Percentiles rank a stretch among this genome's conserved stretches.
Evolutionary conservation across 805 yeast genomes (phyloP).

Genomic region (Ogataea zsoltii): DNA sequence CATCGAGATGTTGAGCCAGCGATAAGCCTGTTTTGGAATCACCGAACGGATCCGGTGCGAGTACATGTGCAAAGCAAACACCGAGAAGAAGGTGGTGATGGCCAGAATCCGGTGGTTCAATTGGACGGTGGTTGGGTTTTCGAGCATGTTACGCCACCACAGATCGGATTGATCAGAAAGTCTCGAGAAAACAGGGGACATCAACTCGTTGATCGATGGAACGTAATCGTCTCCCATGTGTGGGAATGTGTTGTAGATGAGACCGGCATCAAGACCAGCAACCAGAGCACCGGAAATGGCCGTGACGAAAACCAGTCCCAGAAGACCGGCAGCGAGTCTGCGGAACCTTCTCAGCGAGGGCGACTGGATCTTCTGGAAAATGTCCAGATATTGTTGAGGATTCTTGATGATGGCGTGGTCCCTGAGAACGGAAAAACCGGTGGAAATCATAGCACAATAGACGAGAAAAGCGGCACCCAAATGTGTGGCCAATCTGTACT

Average conservation of each 20-base stretch:
- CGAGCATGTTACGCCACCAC: conserved; percentile 90
- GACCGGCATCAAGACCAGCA: conserved; percentile 97
- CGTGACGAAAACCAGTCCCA: conserved; percentile 76
- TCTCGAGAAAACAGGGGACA: conserved; percentile 73
- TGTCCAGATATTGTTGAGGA: conserved; percentile 56
- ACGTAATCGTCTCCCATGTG: conserved; percentile 86
- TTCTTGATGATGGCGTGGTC: conserved; percentile 69
- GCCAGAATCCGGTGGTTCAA: conserved; percentile 87
- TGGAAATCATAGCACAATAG: conserved; percentile 86
- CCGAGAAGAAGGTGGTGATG: conserved; percentile 70
- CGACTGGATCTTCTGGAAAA: conserved; percentile 59
- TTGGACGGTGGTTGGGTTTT: conserved; percentile 96
- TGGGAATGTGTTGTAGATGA: conserved; percentile 94
- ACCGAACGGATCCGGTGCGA: conserved; percentile 53
- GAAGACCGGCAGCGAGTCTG: conserved; percentile 52
- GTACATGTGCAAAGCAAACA: conserved; percentile 70
- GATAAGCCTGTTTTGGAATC: conserved; percentile 59
- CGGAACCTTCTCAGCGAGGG: conserved; percentile 62
- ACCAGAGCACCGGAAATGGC: conserved; percentile 98
- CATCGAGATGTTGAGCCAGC: conserved; percentile 64
- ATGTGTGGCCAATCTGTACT: conserved; percentile 91
- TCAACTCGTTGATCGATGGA: conserved; percentile 76
- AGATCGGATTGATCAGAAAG: conserved; percentile 67
- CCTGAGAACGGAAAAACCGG: conserved; percentile 80
- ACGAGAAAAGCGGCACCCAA: conserved; percentile 88